These are phyloP conservation scores for Musa schizocarpa DNA, from an alignment of 176 grass and related monocot genomes.

Conservation along the genomic window DNA sequence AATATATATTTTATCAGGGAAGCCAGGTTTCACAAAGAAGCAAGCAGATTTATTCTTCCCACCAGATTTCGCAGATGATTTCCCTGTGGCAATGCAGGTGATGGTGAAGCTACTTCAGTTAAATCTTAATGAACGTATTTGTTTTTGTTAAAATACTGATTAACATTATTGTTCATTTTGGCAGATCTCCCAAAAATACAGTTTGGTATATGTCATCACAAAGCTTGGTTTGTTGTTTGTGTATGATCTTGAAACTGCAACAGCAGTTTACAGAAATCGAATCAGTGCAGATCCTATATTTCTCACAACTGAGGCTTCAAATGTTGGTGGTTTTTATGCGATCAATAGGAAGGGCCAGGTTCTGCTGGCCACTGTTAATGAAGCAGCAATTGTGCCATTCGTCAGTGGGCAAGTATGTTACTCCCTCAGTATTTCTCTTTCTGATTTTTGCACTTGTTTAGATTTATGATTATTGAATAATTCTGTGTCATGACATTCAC, in stretches of 20 bases:
- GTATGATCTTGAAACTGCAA: slow-evolving; percentile 85
- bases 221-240: slow-evolving; percentile 97
- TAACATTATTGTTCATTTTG: slow-evolving; percentile 12
- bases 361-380: slow-evolving; percentile 94
- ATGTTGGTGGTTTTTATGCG: slow-evolving; percentile 87
- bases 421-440: slow-evolving; percentile 11
- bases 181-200: slow-evolving; percentile 96
- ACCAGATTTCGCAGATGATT: slow-evolving; percentile 94
- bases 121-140: neutral
- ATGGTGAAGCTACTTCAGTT: neutral
- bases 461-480: neutral
- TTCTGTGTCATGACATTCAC: slow-evolving; percentile 15
- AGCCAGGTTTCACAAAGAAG: slow-evolving; percentile 92
- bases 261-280: slow-evolving; percentile 97
- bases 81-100: slow-evolving; percentile 98
- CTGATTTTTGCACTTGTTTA: neutral
- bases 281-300: slow-evolving; percentile 99
- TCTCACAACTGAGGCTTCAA: slow-evolving; percentile 79
- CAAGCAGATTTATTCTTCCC: slow-evolving; percentile 95
- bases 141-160: neutral
- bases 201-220: slow-evolving; percentile 86
- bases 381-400: slow-evolving; percentile 76
- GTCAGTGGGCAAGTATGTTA: slow-evolving; percentile 74
- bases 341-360: slow-evolving; percentile 93
- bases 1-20: slow-evolving; percentile 36